phyloP scores from a whole-genome alignment of 805 yeast genomes.

The Lipomyces mesembrius region DNA sequence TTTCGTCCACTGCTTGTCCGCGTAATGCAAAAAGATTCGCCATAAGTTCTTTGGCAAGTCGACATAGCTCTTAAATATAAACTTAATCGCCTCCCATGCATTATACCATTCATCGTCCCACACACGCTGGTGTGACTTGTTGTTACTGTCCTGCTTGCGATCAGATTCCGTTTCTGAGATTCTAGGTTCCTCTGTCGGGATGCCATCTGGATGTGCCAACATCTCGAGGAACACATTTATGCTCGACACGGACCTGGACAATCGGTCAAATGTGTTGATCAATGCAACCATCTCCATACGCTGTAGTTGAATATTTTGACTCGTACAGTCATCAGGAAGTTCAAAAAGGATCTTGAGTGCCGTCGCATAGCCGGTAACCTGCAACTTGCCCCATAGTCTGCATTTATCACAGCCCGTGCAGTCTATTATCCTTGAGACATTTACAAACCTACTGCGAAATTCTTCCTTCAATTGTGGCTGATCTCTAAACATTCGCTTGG shows the following conservation, averaged over 20 bases:
- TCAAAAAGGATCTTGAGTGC: constrained; percentile 90
- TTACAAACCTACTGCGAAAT: constrained; percentile 81
- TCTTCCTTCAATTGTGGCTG: constrained; percentile 69
- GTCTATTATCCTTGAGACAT: constrained; percentile 92
- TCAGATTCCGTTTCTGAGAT: constrained; percentile 9
- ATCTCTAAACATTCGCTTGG: constrained; percentile 54
- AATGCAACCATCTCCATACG: constrained; percentile 88
- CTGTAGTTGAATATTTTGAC: constrained; percentile 61
- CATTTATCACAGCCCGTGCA: constrained; percentile 99
- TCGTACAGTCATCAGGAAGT: constrained; percentile 54
- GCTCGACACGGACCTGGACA: constrained; percentile 80
- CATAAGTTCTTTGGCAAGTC: constrained; percentile 69
- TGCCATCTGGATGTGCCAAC: constrained; percentile 14
- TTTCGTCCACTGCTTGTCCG: constrained; percentile 68
- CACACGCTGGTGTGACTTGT: constrained; percentile 16
- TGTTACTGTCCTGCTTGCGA: constrained; percentile 20
- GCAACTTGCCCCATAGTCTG: constrained; percentile 96
- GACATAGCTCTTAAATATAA: constrained; percentile 67
- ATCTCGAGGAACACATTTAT: constrained; percentile 62
- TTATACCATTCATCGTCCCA: constrained; percentile 57
- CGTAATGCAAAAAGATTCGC: constrained; percentile 54
- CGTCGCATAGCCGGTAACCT: constrained; percentile 97
- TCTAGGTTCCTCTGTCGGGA: not conserved
- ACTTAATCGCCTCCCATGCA: constrained; percentile 63
- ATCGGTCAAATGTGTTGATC: constrained; percentile 88